Base-by-base conservation (phyloP, 1,284 basidiomycete species). In the Cryptococcus sp. region DNA sequence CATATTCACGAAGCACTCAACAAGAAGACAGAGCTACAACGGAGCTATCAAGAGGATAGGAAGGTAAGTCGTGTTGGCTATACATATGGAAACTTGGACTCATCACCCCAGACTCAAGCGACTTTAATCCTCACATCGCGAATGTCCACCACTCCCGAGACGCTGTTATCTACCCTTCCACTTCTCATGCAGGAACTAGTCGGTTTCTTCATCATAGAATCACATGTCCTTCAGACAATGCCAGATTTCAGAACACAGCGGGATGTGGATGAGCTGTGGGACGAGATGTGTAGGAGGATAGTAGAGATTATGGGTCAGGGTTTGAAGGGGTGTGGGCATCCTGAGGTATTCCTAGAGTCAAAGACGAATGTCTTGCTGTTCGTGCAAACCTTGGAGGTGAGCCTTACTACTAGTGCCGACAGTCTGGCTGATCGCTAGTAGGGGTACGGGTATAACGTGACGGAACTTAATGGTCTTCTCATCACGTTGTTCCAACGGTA, bases 161-260 rank as follows among this genome's bases (percentile, higher is more conserved):
- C 74, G 46, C 62, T 63, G 82, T 83, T 23, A 77, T 87, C 53
- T 4, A 74, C 72, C 3, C 72, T 81, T 5, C 74, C 77, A 0
- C 58, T 83, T 31, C 79, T 96, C 15, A 87, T 90, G 42, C 87
- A 97, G 75, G 90, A 98, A 76, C 90, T 98, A 59, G 89, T 94
- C n/a, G 96, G 96, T 0, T 99, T 97, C 78, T 98, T 99, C 79
- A 91, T 98, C 57, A 88, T 98, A 61, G 96, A 99, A 76, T 86
- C 85, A 4, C 88, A 97, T 69, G 94, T 99, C 0, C 82, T 98
- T 4, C 84, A 87, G 63, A 92, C 91, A 0, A 91, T 92, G 5
- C 77, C 78, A 3, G 72, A 76, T 23, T 98, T 98, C 78, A 84
- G 96, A 11, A 89, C 89, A 13, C 85, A 89, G 65, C 82, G 85